Conservation (phyloP, 192 early-diverging fungal genomes). For the Blastocladiella britannica region DNA sequence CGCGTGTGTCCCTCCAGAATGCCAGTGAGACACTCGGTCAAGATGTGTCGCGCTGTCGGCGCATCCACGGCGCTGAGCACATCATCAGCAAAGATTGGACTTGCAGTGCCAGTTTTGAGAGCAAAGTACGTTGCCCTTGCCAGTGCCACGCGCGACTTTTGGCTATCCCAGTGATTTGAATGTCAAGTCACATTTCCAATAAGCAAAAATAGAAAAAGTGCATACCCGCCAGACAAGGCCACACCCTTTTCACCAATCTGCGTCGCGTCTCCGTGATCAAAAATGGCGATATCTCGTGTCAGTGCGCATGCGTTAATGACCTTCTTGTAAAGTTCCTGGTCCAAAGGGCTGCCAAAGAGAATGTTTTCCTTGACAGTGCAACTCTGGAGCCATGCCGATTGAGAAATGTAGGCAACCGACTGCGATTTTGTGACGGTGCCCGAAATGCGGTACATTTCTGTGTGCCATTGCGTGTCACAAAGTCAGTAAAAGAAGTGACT, state of each 20-base stretch:
- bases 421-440: neutral
- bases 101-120: no score
- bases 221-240: slow-evolving; percentile 61
- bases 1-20: slow-evolving; percentile 55
- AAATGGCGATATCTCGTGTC: slow-evolving; percentile 55
- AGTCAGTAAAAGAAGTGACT: no score
- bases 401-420: neutral
- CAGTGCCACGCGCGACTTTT: no score
- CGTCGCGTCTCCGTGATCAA: slow-evolving; percentile 69
- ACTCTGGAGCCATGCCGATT: slow-evolving; percentile 41
- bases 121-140: no score
- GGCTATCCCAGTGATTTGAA: no score
- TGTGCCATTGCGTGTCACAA: no score
- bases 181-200: no score
- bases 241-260: slow-evolving; percentile 86
- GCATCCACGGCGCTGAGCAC: slow-evolving; percentile 59
- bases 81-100: neutral
- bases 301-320: slow-evolving; percentile 73
- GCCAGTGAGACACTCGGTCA: slow-evolving; percentile 54
- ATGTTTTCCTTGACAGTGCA: slow-evolving; percentile 62
- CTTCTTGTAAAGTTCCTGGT: slow-evolving; percentile 48
- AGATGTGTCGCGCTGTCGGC: slow-evolving; percentile 73
- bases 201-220: no score
- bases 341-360: slow-evolving; percentile 55
- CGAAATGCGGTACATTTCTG: neutral